Evolutionary conservation across 2,329 filamentous ascomycete species (phyloP), one percentile per base, ranked within the genome.

Genomic region (Arthrobotrys megalospora): DNA sequence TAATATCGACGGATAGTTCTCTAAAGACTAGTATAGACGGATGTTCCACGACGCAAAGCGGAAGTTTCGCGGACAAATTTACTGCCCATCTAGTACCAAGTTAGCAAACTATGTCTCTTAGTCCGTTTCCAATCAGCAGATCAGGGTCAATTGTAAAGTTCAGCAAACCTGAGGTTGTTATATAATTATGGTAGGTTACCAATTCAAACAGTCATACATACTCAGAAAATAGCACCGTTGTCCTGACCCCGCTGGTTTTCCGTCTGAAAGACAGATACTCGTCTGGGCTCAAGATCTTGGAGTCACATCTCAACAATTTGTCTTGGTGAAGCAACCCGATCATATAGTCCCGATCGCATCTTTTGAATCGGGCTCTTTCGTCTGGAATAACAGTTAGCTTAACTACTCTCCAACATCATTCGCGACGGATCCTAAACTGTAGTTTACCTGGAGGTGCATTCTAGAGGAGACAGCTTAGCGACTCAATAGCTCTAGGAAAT

Each of bases 401-500:
- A n/a, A 8, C 10, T 43, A n/a, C 43, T 7, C 21, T 28, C 14
- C 24, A 28, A 28, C 24, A 28, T 28, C 24, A 28, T 28, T 28
- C 5, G 5, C 24, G 5, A 28, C 24, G 36, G 7, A 6, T 38
- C 36, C 6, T 1, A 38, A 38, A 38, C 36, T 2, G 36, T 3
- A 8, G 6, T 28, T 28, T 38, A 19, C 48, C 48, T 32, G 48
- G 48, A 52, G 21, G 48, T 24, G 48, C 48, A 52, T 32, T 32
- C 48, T 52, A 48, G 11, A 50, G 12, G 3, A 28, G 1, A 38
- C 3, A n/a, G 14, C 14, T 28, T 28, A 52, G 10, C 11, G 2
- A n/a, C 12, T 21, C 45, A 19, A 50, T 32, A 43, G 73, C 52
- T 36, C 80, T 80, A 48, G 79, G 24, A 28, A 28, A 28, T 28